Base-by-base conservation (phyloP, 345 rosid species). In the Passiflora organensis region DNA sequence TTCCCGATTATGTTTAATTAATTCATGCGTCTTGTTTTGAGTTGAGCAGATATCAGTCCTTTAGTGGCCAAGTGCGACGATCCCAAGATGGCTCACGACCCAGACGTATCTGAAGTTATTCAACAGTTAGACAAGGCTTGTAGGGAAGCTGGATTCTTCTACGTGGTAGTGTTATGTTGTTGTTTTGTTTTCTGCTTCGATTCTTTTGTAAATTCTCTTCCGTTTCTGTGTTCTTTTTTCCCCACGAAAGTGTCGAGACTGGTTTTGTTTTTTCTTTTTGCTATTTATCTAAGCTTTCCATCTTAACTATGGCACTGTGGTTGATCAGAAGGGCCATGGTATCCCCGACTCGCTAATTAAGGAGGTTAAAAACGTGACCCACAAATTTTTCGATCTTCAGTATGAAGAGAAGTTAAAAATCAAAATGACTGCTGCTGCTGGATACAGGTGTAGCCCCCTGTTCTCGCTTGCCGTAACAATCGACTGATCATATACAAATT, bases 61-160 rank as follows among this genome's bases (percentile, higher is more conserved):
- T 53, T 91, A 15, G 18, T 85, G 46, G 75, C 63, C 39, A 91
- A 78, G 63, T 76, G 78, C 25, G 85, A 79, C 66, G 89, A 85
- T 60, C 78, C 87, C 15, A 48, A 74, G 48, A 77, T 85, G 82
- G 68, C 68, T 10, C 75, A 74, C 41, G 91, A 87, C 64, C 72
- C 76, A 3, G 73, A 68, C 17, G 95, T 85, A 1, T 48, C 58
- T 17, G 63, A 70, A 22, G 95, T 87, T 69, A 83, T 88, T 47
- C 58, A 58, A 46, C 63, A 82, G 66, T 67, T 91, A 53, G 85
- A 87, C 64, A 80, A 38, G 61, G 98, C 95, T 60, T 91, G 98
- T 63, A 69, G 85, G 21, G 86, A 85, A 28, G 84, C 95, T 16
- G 95, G 96, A 12, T 91, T 91, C 72, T 91, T 91, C 79, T 81